Percentiles rank a stretch among this genome's conserved stretches.
These are phyloP conservation scores for Penicillium macrosclerotiorum DNA, from an alignment of 495 filamentous ascomycete species.

Conservation along the genomic window DNA sequence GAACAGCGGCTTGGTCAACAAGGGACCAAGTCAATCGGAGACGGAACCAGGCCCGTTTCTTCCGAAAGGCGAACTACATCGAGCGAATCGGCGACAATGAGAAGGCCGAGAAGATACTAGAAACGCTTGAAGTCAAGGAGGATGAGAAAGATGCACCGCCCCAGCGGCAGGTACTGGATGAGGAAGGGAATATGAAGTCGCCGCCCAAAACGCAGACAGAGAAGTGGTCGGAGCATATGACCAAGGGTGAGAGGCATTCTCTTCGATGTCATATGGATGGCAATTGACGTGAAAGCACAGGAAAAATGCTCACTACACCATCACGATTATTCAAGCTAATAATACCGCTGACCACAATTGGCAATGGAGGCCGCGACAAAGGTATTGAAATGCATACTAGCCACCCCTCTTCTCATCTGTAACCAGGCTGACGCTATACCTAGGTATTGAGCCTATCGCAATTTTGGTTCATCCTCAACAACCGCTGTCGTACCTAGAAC, in stretches of 20 bases:
- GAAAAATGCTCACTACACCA: conserved; percentile 87
- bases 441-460: conserved; percentile 76
- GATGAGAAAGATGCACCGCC: conserved; percentile 8
- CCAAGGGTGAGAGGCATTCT: conserved; percentile 51
- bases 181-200: conserved; percentile 5
- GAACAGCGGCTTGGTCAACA: background rate
- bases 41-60: conserved; percentile 12
- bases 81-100: conserved; percentile 17
- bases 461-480: conserved; percentile 90
- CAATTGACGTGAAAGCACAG: conserved; percentile 35
- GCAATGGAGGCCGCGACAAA: conserved; percentile 51
- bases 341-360: conserved; percentile 66
- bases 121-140: conserved; percentile 13
- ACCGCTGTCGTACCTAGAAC: conserved; percentile 88
- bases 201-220: conserved; percentile 49
- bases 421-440: conserved; percentile 40
- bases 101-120: conserved; percentile 21
- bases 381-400: conserved; percentile 38
- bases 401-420: conserved; percentile 14
- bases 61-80: conserved; percentile 20
- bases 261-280: background rate
- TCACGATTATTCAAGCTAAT: conserved; percentile 87
- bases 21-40: background rate
- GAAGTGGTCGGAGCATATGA: conserved; percentile 53
- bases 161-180: conserved; percentile 7